These are phyloP conservation scores for Ogataea methanolica DNA, from an alignment of 805 yeast genomes.

Conservation along the genomic window DNA sequence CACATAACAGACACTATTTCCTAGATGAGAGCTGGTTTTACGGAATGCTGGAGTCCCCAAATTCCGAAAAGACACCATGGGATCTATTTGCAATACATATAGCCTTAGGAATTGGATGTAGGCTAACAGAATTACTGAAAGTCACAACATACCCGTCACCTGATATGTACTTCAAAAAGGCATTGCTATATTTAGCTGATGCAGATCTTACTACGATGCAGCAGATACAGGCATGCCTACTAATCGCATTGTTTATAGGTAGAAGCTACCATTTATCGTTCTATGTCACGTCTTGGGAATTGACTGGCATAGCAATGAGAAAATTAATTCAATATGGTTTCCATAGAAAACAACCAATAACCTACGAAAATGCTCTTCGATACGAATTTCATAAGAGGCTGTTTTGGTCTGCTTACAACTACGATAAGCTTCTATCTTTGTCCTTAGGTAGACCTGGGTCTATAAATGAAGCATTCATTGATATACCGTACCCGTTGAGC, in stretches of 20 bases:
- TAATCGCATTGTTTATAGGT: conserved; percentile 17
- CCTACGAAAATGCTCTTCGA: conserved; percentile 11
- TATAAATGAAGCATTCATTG: conserved; percentile 18
- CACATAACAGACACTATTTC: conserved; percentile 17
- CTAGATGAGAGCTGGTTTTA: conserved; percentile 11
- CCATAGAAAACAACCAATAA: conserved; percentile 15
- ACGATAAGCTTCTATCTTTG: conserved; percentile 16
- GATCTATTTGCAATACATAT: conserved; percentile 13
- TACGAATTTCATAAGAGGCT: conserved; percentile 20
- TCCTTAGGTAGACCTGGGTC: conserved; percentile 23
- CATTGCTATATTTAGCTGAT: conserved; percentile 8
- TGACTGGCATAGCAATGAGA: conserved; percentile 19
- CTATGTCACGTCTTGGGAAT: conserved; percentile 19
- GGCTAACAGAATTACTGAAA: conserved; percentile 14
- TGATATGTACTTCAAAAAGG: conserved; percentile 16
- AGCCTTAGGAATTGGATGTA: conserved; percentile 16
- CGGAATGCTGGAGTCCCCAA: conserved; percentile 1
- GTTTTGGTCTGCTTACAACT: conserved; percentile 20
- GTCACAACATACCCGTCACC: conserved; percentile 17
- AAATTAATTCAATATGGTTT: conserved; percentile 18
- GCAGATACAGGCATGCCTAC: conserved; percentile 20
- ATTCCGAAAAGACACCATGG: conserved; percentile 12
- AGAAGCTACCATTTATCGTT: conserved; percentile 16
- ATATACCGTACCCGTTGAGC: conserved; percentile 18
- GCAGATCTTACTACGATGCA: conserved; percentile 11